These are phyloP conservation scores for Nakazawaea populi DNA, from an alignment of 805 yeast species.

Conservation along the genomic window DNA sequence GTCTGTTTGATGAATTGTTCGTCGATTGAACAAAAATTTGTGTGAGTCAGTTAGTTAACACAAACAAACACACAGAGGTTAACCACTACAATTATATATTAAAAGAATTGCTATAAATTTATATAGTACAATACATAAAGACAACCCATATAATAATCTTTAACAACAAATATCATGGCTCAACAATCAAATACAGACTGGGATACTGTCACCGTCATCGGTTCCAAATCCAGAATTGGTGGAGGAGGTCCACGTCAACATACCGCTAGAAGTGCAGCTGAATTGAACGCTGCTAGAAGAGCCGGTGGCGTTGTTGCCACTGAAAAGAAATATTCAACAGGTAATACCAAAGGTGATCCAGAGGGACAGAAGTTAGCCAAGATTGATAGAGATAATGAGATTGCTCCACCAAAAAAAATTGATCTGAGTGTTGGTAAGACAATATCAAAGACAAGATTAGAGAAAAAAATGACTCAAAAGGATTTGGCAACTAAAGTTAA, in stretches of 20 bases:
- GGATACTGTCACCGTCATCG: conserved; percentile 88
- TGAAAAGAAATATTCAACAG: conserved; percentile 82
- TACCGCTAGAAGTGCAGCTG: conserved; percentile 74
- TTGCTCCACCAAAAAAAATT: conserved; percentile 86
- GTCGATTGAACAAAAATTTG: no score
- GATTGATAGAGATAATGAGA: conserved; percentile 90
- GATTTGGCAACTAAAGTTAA: conserved; percentile 93
- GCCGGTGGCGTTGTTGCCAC: conserved; percentile 82
- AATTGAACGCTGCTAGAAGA: conserved; percentile 92
- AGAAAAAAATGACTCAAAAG: conserved; percentile 86
- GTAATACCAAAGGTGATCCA: conserved; percentile 59
- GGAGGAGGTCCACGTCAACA: conserved; percentile 70
- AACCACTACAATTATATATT: no score
- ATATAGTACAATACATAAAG: no score
- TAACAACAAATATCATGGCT: not conserved
- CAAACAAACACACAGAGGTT: no score
- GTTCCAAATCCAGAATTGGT: conserved; percentile 83
- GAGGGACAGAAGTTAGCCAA: conserved; percentile 95
- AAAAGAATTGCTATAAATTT: no score
- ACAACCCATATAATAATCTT: no score
- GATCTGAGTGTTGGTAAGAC: conserved; percentile 83
- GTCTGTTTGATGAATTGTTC: no score
- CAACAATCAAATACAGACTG: conserved; percentile 52
- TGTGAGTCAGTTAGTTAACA: no score
- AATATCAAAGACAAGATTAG: conserved; percentile 79